Evolutionary conservation across 805 yeast species (phyloP), one percentile per base, ranked within the genome.

Genomic region (Saccharomycopsis capsularis): DNA sequence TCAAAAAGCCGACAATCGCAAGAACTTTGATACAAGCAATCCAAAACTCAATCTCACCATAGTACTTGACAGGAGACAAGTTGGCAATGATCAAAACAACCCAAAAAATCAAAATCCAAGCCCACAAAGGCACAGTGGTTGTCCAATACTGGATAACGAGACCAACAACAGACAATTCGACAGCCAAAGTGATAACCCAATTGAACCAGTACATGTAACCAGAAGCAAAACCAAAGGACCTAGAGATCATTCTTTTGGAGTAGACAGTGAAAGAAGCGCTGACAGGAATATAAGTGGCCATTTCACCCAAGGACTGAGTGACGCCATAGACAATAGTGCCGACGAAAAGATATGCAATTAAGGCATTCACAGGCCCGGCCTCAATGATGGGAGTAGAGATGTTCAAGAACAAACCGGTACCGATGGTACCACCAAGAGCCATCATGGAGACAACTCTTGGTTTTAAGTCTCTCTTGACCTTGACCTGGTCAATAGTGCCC

Each of bases 381-480:
- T 63, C 56, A 1, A 68, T 56, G 34, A 81, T 62, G 1, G 83
- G 77, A 11, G 70, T 60, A n/a, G 80, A 71, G 42, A 81, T 76
- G 56, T 82, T 79, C 40, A 81, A 75, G 65, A 81, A 79, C 40
- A 81, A 67, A 61, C 86, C 87, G 0, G 86, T 81, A 57, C 86
- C 87, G 55, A 82, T 81, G 34, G 86, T 79, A 52, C 87, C 87
- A 51, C 87, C 88, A 24, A 81, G 68, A 42, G 86, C 85, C 59
- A 81, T 76, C 85, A 82, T 80, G 29, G 82, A 73, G 36, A 81
- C 75, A 56, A 80, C 85, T 58, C 87, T 68, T 23, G 81, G 75
- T 57, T 79, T 78, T 53, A 82, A 68, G 32, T 70, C 74, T 61
- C 86, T 68, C 56, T 74, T 74, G 47, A 76, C 79, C 56, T 75